A percentile compares a stretch with the other conserved stretches of the same genome.
Conservation (phyloP, 2,329 filamentous ascomycete genomes). For the Sporothrix humicola region DNA sequence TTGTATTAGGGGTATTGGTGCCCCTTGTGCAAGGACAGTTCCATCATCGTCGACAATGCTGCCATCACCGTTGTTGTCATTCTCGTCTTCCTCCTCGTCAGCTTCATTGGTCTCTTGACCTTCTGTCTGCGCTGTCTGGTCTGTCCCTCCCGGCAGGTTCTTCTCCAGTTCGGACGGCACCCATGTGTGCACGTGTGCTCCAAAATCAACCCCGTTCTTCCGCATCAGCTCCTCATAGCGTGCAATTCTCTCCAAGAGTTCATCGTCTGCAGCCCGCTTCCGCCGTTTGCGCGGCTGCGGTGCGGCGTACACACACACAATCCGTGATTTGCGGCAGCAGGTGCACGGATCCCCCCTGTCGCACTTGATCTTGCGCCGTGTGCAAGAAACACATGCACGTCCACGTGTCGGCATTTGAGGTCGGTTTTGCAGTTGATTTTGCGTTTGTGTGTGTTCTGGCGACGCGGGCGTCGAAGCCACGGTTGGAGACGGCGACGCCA, state of each 20-base stretch:
- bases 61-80: conserved; percentile 54
- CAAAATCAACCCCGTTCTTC: conserved; percentile 39
- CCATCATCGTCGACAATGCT: neutral
- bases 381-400: conserved; percentile 60
- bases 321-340: conserved; percentile 62
- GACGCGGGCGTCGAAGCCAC: too few species aligned
- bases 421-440: neutral
- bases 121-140: too few species aligned
- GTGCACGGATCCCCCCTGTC: conserved; percentile 64
- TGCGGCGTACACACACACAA: conserved; percentile 45
- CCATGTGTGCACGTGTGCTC: conserved; percentile 46
- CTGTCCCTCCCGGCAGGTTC: too few species aligned
- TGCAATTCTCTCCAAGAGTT: conserved; percentile 64
- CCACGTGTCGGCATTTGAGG: neutral
- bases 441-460: neutral
- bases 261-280: conserved; percentile 64
- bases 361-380: conserved; percentile 67
- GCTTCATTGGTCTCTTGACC: conserved; percentile 57
- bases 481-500: too few species aligned
- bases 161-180: conserved; percentile 56
- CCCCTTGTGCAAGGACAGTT: too few species aligned
- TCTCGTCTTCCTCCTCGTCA: conserved; percentile 58
- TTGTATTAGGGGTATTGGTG: neutral
- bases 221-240: conserved; percentile 62
- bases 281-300: conserved; percentile 64